Percentiles rank a stretch among this genome's conserved stretches.
phyloP scores from a whole-genome alignment of 2,329 filamentous ascomycete genomes.

The Aureobasidium sp. region DNA sequence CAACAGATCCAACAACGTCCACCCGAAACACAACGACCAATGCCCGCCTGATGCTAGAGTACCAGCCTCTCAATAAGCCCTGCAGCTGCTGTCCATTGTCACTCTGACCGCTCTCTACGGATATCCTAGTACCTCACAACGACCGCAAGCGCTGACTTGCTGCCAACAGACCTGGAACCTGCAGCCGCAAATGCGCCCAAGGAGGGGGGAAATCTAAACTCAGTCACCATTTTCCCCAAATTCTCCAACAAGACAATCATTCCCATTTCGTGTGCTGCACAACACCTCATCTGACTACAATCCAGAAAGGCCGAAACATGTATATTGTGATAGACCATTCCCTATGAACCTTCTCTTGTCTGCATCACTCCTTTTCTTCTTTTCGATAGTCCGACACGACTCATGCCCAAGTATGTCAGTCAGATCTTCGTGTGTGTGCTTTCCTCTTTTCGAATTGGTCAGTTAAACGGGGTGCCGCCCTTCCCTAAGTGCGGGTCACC shows the following conservation, averaged over 20 bases:
- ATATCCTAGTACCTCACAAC: background rate
- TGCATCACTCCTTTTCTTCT: background rate
- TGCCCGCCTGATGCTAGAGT: background rate
- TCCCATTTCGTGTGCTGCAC: background rate
- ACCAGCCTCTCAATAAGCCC: background rate
- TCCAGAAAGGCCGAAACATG: background rate
- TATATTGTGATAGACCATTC: background rate
- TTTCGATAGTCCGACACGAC: background rate
- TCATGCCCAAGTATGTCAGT: constrained; percentile 1
- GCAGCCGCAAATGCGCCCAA: background rate
- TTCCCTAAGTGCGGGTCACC: background rate
- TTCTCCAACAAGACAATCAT: background rate
- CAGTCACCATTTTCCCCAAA: background rate
- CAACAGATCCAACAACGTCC: background rate
- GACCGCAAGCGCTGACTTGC: constrained; percentile 1
- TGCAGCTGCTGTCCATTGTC: background rate
- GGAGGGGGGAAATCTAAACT: background rate
- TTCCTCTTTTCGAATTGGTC: background rate
- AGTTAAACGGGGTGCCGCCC: background rate
- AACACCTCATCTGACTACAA: background rate
- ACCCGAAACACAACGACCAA: background rate
- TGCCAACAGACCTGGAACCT: background rate
- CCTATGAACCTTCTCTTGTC: background rate
- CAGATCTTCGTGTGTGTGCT: background rate
- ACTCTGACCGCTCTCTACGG: background rate